These are phyloP conservation scores for Apium graveolens DNA, from an alignment of 129 eudicot genomes.

Conservation along the genomic window DNA sequence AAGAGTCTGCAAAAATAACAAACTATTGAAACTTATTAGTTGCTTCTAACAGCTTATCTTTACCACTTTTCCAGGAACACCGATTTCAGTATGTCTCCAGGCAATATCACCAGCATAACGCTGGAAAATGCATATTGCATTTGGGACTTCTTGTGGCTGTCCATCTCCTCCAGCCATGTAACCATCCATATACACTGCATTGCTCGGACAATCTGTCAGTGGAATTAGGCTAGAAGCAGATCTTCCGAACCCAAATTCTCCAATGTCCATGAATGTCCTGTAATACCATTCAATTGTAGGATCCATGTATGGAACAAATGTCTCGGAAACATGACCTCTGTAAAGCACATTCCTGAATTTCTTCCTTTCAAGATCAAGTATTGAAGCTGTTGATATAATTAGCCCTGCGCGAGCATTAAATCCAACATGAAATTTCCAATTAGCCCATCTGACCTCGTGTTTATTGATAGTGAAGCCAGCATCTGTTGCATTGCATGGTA, in stretches of 20 bases:
- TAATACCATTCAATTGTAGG: constrained; percentile 74
- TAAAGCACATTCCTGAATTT: constrained; percentile 53
- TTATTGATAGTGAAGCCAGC: constrained; percentile 25
- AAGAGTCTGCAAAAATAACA: not conserved
- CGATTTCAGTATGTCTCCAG: constrained; percentile 86
- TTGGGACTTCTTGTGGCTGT: constrained; percentile 28
- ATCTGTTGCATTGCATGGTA: constrained; percentile 20
- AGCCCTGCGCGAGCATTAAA: constrained; percentile 71
- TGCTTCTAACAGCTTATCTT: not conserved
- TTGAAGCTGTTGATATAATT: constrained; percentile 63
- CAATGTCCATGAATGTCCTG: constrained; percentile 68
- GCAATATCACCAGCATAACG: constrained; percentile 49
- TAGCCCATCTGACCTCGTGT: constrained; percentile 48
- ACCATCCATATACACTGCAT: constrained; percentile 62
- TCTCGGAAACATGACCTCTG: constrained; percentile 81
- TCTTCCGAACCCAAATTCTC: constrained; percentile 84
- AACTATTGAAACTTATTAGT: not conserved
- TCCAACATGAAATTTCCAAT: constrained; percentile 71
- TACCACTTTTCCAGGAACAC: constrained; percentile 84
- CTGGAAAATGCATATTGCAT: constrained; percentile 66
- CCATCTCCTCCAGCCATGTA: constrained; percentile 68
- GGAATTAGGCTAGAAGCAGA: constrained; percentile 54
- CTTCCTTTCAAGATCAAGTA: constrained; percentile 36
- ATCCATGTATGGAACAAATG: constrained; percentile 94
- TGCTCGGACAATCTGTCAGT: constrained; percentile 57